phyloP scores from a whole-genome alignment of 129 eudicot species.

The Helianthus tuberosus region DNA sequence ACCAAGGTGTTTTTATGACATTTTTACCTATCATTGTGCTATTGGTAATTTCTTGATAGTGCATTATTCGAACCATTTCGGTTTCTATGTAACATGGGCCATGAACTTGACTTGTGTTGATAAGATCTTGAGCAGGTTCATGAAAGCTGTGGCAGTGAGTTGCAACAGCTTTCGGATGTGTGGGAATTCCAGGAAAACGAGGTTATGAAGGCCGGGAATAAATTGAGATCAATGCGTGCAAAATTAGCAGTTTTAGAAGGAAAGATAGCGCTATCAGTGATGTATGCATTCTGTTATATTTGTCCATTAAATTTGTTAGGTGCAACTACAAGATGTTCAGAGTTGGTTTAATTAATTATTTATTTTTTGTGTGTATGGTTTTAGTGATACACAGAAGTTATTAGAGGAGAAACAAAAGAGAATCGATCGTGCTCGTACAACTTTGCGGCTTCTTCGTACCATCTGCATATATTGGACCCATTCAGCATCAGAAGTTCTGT shows the following conservation, averaged over 20 bases:
- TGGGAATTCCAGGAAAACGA: slow-evolving; percentile 85
- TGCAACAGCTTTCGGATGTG: slow-evolving; percentile 72
- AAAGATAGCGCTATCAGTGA: slow-evolving; percentile 70
- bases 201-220: slow-evolving; percentile 59
- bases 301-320: not conserved
- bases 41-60: not conserved
- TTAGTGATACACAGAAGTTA: slow-evolving; percentile 74
- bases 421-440: slow-evolving; percentile 54
- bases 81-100: not conserved
- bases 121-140: slow-evolving; percentile 39
- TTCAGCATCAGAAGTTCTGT: slow-evolving; percentile 74
- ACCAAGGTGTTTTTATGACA: no score
- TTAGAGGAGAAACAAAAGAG: slow-evolving; percentile 72
- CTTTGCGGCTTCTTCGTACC: slow-evolving; percentile 69
- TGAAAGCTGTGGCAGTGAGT: slow-evolving; percentile 47
- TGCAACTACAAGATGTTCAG: slow-evolving; percentile 4
- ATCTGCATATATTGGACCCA: slow-evolving; percentile 69
- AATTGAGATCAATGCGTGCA: slow-evolving; percentile 68
- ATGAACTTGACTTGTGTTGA: not conserved
- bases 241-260: slow-evolving; percentile 82
- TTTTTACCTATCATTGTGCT: not conserved
- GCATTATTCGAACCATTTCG: slow-evolving; percentile 1
- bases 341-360: not conserved
- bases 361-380: not conserved
- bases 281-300: slow-evolving; percentile 42